phyloP scores from a whole-genome alignment of 345 rosid genomes.

The Luvunga scandens region DNA sequence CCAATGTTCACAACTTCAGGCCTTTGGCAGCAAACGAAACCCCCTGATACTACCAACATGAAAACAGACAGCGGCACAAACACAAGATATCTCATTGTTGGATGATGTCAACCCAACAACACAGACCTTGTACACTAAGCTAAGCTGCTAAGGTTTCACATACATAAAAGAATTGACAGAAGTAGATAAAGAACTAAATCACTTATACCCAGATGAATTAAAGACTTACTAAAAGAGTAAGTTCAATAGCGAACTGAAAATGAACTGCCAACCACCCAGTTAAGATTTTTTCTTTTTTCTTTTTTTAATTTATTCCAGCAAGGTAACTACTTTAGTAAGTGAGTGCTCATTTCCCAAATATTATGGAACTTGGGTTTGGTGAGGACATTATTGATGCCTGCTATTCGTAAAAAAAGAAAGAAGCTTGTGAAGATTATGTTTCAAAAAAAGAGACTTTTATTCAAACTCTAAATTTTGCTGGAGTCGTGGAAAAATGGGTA shows the following conservation, averaged over 20 bases:
- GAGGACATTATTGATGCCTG: background rate
- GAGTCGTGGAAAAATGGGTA: background rate
- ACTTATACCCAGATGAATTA: background rate
- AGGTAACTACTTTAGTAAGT: background rate
- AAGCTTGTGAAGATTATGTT: background rate
- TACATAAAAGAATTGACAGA: background rate
- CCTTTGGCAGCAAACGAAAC: conserved; percentile 28
- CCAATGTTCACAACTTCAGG: conserved; percentile 64
- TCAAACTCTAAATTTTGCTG: background rate
- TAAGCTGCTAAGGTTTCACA: background rate
- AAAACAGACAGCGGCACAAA: conserved; percentile 3
- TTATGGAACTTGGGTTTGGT: background rate
- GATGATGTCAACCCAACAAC: conserved; percentile 6
- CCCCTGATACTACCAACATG: conserved; percentile 15
- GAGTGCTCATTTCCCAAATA: background rate
- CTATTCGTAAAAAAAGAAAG: background rate
- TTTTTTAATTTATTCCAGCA: background rate
- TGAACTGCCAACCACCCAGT: background rate
- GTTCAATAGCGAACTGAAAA: background rate
- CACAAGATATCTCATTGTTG: conserved; percentile 5
- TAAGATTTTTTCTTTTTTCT: background rate
- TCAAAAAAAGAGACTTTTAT: background rate
- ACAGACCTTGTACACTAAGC: background rate
- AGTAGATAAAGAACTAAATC: background rate
- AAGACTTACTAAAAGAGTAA: background rate